phyloP scores from a whole-genome alignment of 257 asterid species.

The Solanum etuberosum region DNA sequence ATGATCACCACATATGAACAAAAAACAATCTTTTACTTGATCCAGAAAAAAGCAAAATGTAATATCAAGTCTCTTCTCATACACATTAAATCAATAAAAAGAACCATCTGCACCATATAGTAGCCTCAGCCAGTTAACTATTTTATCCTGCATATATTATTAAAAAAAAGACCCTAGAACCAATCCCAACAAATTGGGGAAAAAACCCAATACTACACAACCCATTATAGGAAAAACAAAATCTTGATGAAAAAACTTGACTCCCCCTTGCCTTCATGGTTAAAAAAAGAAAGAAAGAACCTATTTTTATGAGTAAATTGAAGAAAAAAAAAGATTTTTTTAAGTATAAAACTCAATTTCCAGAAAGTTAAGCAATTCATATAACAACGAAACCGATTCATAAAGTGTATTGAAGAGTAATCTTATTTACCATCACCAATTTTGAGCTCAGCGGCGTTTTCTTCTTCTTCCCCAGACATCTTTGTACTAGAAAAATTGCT shows the following conservation, averaged over 20 bases:
- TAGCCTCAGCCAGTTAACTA: background rate
- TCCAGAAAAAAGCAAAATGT: background rate
- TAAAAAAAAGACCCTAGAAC: background rate
- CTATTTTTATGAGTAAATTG: background rate
- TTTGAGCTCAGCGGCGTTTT: slow-evolving; percentile 79
- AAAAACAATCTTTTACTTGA: background rate
- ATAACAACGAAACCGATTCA: background rate
- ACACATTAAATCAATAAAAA: background rate
- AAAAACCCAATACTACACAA: background rate
- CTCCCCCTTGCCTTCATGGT: background rate
- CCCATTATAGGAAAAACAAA: background rate
- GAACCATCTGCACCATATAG: background rate
- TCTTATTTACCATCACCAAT: slow-evolving; percentile 73
- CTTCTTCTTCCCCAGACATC: slow-evolving; percentile 77
- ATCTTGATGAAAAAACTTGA: background rate
- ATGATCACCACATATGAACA: background rate
- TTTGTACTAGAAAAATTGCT: background rate
- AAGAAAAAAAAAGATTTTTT: background rate
- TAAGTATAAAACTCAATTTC: background rate
- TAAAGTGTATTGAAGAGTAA: background rate
- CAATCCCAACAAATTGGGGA: background rate
- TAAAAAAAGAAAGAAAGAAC: background rate
- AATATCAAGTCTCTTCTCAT: background rate
- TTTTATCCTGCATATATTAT: background rate
- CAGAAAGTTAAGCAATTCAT: background rate